Percentiles rank a stretch among this genome's conserved stretches.
Conservation (phyloP, 345 rosid species). For the Fremontodendron californicum region DNA sequence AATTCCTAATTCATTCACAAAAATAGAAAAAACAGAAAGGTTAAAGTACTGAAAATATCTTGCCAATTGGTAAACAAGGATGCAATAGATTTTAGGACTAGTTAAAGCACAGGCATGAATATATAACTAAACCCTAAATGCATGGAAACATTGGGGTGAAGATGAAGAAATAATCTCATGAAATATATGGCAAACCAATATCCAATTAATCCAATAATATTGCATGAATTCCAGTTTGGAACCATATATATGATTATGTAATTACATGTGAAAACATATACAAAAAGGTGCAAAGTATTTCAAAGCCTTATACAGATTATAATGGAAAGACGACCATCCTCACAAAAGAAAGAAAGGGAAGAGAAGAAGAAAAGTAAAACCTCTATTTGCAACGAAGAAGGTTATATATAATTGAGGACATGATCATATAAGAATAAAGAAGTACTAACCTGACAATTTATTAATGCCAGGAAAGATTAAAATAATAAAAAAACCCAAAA, state of each 20-base stretch:
- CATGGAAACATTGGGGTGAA: neutral
- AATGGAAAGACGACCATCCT: neutral
- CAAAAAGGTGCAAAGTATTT: neutral
- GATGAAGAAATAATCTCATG: neutral
- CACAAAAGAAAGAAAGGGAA: neutral
- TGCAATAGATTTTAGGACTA: neutral
- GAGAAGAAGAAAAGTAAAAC: slow-evolving; percentile 3
- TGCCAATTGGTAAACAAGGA: neutral
- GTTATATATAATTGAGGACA: too few relatives aligned
- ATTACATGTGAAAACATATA: neutral
- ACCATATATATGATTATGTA: neutral
- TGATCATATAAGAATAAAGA: too few relatives aligned
- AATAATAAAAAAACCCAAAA: too few relatives aligned
- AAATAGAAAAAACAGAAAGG: neutral
- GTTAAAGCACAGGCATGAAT: neutral
- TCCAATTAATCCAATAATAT: neutral
- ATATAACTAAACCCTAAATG: neutral
- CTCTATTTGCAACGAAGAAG: neutral
- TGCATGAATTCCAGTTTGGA: neutral
- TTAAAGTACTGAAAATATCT: neutral
- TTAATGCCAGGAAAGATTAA: too few relatives aligned
- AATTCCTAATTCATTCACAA: neutral
- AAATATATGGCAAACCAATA: neutral
- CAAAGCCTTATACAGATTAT: slow-evolving; percentile 2
- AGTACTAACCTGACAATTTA: too few relatives aligned